Base-by-base conservation (phyloP, 2,329 filamentous ascomycete species). In the Nakataea oryzae region DNA sequence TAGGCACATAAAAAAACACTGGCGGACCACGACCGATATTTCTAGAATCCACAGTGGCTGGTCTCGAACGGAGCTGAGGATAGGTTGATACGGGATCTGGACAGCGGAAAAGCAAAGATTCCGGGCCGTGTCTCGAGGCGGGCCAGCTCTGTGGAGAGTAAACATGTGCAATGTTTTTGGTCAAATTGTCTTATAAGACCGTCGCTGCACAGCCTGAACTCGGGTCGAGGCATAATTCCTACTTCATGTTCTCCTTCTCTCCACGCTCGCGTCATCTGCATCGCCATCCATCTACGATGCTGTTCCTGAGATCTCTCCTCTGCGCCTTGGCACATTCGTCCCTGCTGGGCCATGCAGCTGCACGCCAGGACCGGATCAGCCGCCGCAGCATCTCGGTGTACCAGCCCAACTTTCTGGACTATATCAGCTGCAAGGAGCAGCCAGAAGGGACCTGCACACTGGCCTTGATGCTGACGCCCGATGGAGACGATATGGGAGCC, bases 401-500 rank as follows among this genome's bases (percentile, higher is more conserved):
- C n/a, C 41, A 60, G 21, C 59, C 59, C 27, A 60, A 60, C 12
- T 60, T 60, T 11, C 41, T 60, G 8, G 59, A 60, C 47, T 60
- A 60, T 27, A 41, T 60, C 21, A 55, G 29, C 6, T 60, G 59
- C 47, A 12, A 60, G 27, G 24, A 13, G 24, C 59, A 30, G 3
- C 59, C 59, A 9, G 24, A 60, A n/a, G 59, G 59, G 9, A 55
- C 27, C 47, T 60, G 59, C n/a, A 47, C 29, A 26, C 21, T 60
- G 28, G 29, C 50, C 14, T 26, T 60, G 59, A 41, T 60, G 6
- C 47, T 60, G 17, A 24, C 59, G 17, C 27, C 47, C 34, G 47
- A 60, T 27, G 27, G 47, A 12, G 17, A 60, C 14, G 21, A 60
- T 7, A 60, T 60, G 59, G 59, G 59, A 9, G 59, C 32, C 47